A percentile compares a stretch with the other conserved stretches of the same genome.
Evolutionary conservation across 2,329 filamentous ascomycete species (phyloP).

Genomic region (Penicillium polonicum): DNA sequence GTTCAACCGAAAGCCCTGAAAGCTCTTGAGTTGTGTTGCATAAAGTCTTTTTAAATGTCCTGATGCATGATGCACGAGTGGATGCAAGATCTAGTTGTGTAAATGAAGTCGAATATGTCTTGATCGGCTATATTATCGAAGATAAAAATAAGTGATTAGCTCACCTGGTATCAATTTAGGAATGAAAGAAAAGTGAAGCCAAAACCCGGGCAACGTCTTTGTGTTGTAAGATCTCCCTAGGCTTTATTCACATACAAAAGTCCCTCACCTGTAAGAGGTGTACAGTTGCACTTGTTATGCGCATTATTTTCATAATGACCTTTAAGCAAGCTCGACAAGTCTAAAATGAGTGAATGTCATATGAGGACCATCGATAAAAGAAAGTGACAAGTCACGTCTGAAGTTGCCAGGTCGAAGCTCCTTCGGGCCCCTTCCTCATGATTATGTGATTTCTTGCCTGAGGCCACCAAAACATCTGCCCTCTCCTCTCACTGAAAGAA

Average conservation of each 20-base stretch:
- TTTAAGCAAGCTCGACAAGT: neutral
- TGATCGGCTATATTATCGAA: neutral
- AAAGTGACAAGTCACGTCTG: neutral
- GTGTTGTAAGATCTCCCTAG: neutral
- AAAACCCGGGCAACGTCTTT: too few relatives aligned
- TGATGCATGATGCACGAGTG: neutral
- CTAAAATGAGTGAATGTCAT: neutral
- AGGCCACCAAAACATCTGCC: neutral
- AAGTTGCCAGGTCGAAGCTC: neutral
- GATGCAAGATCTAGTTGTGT: neutral
- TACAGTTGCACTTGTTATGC: neutral
- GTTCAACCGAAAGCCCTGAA: too few relatives aligned
- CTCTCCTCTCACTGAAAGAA: constrained; percentile 5
- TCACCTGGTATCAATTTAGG: neutral
- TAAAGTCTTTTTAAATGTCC: neutral
- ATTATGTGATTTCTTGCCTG: constrained; percentile 5
- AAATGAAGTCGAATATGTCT: neutral
- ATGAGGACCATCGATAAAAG: neutral
- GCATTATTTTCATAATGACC: too few relatives aligned
- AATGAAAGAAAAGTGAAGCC: neutral
- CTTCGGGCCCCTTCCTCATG: constrained; percentile 1
- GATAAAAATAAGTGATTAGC: neutral
- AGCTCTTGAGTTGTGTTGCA: too few relatives aligned
- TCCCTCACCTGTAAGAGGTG: neutral
- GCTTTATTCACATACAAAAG: neutral